Conservation (phyloP, 768 basidiomycete species). For the Leccinum variicolor region DNA sequence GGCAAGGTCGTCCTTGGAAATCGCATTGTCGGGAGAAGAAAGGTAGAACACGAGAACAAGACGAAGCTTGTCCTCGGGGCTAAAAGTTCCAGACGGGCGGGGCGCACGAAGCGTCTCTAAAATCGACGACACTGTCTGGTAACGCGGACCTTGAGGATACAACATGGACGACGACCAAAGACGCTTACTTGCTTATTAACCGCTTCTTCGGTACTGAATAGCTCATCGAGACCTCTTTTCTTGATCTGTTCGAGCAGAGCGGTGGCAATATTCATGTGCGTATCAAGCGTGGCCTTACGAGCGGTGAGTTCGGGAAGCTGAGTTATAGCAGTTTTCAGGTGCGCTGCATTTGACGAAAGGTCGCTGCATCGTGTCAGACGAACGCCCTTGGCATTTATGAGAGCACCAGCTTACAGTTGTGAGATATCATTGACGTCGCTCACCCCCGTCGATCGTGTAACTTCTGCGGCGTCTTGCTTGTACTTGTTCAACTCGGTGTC, state of each 20-base stretch:
- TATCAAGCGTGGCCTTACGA: slow-evolving; percentile 93
- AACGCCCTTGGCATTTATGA: background rate
- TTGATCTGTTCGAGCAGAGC: slow-evolving; percentile 94
- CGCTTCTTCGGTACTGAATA: slow-evolving; percentile 96
- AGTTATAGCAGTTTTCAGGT: slow-evolving; percentile 96
- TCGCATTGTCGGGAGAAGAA: slow-evolving; percentile 72
- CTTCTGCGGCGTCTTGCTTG: slow-evolving; percentile 95
- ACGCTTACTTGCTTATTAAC: slow-evolving; percentile 73
- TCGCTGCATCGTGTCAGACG: slow-evolving; percentile 46
- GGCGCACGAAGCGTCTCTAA: slow-evolving; percentile 83
- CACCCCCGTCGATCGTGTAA: slow-evolving; percentile 93
- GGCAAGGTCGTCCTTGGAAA: slow-evolving; percentile 83
- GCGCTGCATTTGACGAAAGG: slow-evolving; percentile 86
- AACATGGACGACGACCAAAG: background rate
- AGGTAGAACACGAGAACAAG: slow-evolving; percentile 95
- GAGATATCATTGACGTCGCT: slow-evolving; percentile 94
- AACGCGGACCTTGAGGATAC: background rate
- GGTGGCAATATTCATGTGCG: slow-evolving; percentile 99
- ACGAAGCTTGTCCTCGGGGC: slow-evolving; percentile 83
- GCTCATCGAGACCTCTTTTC: slow-evolving; percentile 87
- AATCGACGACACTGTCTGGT: slow-evolving; percentile 70
- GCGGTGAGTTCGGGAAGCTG: slow-evolving; percentile 95
- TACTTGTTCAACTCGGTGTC: slow-evolving; percentile 87
- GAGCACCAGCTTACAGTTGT: slow-evolving; percentile 65
- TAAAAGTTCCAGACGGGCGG: slow-evolving; percentile 62